A percentile compares a stretch with the other conserved stretches of the same genome.
Evolutionary conservation across 2,329 filamentous ascomycete genomes (phyloP).

Genomic region (Metarhizium album): DNA sequence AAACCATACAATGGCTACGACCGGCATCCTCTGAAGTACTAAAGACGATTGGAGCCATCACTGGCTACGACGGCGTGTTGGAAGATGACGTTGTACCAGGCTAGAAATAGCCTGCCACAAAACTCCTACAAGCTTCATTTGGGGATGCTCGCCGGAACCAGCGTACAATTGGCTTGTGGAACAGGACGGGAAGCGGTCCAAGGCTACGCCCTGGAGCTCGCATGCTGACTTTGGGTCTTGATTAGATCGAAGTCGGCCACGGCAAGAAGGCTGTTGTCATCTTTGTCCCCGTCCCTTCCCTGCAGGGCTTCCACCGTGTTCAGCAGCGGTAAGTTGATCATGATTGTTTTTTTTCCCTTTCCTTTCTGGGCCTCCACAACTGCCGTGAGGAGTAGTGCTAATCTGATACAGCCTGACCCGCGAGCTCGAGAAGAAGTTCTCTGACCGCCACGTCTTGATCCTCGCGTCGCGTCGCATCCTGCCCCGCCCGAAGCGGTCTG

Average conservation of each 20-base stretch:
- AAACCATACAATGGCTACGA: constrained; percentile 24
- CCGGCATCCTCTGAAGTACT: constrained; percentile 8
- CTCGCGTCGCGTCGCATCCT: constrained; percentile 98
- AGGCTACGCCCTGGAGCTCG: constrained; percentile 61
- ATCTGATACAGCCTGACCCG: constrained; percentile 76
- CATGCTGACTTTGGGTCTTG: constrained; percentile 61
- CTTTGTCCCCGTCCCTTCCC: constrained; percentile 99
- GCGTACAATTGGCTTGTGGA: constrained; percentile 39
- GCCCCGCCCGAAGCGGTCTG: constrained; percentile 95
- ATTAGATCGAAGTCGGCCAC: constrained; percentile 98
- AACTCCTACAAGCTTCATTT: constrained; percentile 10
- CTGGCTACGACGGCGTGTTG: constrained; percentile 8
- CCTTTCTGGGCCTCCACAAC: too few relatives aligned
- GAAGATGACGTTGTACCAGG: background rate
- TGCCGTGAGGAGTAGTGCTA: constrained; percentile 9
- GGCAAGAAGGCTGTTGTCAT: constrained; percentile 99
- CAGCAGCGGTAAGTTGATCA: constrained; percentile 81
- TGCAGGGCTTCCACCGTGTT: constrained; percentile 97
- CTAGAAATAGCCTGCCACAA: constrained; percentile 15
- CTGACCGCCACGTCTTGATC: constrained; percentile 98
- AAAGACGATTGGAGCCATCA: background rate
- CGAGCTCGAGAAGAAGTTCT: constrained; percentile 99
- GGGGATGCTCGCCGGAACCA: constrained; percentile 20
- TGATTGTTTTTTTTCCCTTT: too few relatives aligned
- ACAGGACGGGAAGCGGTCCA: constrained; percentile 70